These are phyloP conservation scores for Globisporangium viniferum DNA, from an alignment of 352 stramenopile genomes.

Conservation along the genomic window DNA sequence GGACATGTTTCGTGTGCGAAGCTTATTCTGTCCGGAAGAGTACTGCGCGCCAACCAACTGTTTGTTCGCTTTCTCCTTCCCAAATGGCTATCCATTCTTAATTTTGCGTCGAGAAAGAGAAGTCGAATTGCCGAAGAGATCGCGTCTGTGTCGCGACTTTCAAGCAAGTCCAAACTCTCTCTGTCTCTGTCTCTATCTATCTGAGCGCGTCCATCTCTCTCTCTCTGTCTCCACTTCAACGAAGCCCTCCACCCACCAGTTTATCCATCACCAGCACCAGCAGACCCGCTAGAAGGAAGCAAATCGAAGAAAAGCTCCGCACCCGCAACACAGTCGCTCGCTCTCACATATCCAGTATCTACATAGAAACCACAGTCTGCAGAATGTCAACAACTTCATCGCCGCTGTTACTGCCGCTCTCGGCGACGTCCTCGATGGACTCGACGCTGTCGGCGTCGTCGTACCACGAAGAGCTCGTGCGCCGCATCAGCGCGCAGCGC, in stretches of 20 bases:
- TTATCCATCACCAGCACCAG: neutral
- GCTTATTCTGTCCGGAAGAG: slow-evolving; percentile 11
- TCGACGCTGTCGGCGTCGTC: slow-evolving; percentile 9
- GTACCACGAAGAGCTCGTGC: slow-evolving; percentile 35
- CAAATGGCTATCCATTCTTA: slow-evolving; percentile 14
- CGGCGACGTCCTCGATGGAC: slow-evolving; percentile 11
- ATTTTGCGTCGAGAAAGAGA: slow-evolving; percentile 13
- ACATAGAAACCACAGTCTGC: neutral
- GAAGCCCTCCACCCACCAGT: neutral
- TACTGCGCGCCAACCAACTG: slow-evolving; percentile 7
- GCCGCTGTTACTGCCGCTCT: slow-evolving; percentile 14
- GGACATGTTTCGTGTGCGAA: no score
- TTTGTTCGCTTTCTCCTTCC: neutral
- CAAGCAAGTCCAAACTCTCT: neutral
- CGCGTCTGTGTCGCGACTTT: neutral
- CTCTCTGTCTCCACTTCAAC: neutral
- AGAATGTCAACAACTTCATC: slow-evolving; percentile 18
- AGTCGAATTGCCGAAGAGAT: neutral
- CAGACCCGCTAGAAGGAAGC: neutral
- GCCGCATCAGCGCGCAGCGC: slow-evolving; percentile 61
- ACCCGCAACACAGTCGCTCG: neutral
- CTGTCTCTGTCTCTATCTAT: neutral
- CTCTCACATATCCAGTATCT: neutral
- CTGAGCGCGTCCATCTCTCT: slow-evolving; percentile 3
- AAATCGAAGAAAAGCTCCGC: neutral